Percentiles rank a stretch among this genome's conserved stretches.
These are phyloP conservation scores for Immersiporthe knoxdaviesiana DNA, from an alignment of 2,329 filamentous ascomycete species.

Conservation along the genomic window DNA sequence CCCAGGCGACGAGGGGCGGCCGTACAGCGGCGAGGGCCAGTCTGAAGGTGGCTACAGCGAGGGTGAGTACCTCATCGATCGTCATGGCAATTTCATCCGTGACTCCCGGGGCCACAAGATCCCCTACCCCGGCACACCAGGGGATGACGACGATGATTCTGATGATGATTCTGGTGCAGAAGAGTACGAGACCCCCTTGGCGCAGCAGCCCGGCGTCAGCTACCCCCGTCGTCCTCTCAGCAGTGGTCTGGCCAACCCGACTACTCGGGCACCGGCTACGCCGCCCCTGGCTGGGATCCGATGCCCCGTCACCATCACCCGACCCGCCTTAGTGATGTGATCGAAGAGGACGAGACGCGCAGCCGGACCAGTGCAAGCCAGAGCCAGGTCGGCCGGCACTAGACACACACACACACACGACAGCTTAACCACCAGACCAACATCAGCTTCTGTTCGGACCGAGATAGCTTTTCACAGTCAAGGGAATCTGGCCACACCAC, in stretches of 20 bases:
- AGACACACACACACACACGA: conserved; percentile 11
- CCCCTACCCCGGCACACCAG: conserved; percentile 51
- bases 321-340: conserved; percentile 83
- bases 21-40: conserved; percentile 48
- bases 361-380: conserved; percentile 74
- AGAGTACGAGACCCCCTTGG: conserved; percentile 61
- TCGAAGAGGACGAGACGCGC: conserved; percentile 82
- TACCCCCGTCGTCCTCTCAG: conserved; percentile 47
- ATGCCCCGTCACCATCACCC: conserved; percentile 83
- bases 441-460: not conserved
- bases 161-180: conserved; percentile 54
- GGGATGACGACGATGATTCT: conserved; percentile 49
- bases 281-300: conserved; percentile 73
- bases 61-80: conserved; percentile 72
- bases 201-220: conserved; percentile 44
- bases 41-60: conserved; percentile 69
- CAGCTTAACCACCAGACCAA: not conserved
- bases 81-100: conserved; percentile 61
- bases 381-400: conserved; percentile 60
- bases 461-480: not conserved
- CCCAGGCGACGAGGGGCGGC: conserved; percentile 46
- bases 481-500: not conserved
- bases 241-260: conserved; percentile 53
- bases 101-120: conserved; percentile 66
- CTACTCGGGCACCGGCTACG: conserved; percentile 70